Conservation (phyloP, 2,329 filamentous ascomycete genomes). For the Allantophomopsis cytisporea region DNA sequence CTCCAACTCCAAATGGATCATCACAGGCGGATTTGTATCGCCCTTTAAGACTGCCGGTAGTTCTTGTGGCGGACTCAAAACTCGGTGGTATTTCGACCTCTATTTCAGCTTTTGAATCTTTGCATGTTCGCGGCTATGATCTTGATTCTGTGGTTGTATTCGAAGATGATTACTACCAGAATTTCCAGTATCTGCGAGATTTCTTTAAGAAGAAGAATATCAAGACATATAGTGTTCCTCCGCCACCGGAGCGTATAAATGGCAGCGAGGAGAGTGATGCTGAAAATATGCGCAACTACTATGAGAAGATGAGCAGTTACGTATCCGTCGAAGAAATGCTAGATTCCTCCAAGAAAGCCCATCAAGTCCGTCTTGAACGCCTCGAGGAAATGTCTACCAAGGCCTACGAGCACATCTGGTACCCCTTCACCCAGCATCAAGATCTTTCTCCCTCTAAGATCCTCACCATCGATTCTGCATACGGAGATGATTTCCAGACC, state of each 20-base stretch:
- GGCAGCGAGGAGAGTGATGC: slow-evolving; percentile 29
- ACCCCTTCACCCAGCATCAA: slow-evolving; percentile 75
- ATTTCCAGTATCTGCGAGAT: slow-evolving; percentile 50
- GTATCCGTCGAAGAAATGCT: slow-evolving; percentile 30
- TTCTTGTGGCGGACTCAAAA: slow-evolving; percentile 62
- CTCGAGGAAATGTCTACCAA: slow-evolving; percentile 46
- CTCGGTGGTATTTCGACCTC: slow-evolving; percentile 72
- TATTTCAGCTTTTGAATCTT: slow-evolving; percentile 67
- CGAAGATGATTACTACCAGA: slow-evolving; percentile 48
- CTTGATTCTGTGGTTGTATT: slow-evolving; percentile 60
- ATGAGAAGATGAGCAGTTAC: slow-evolving; percentile 29
- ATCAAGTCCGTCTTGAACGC: slow-evolving; percentile 38
- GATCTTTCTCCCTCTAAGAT: slow-evolving; percentile 48
- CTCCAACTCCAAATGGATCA: slow-evolving; percentile 61
- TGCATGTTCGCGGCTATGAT: slow-evolving; percentile 67
- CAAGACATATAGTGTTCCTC: slow-evolving; percentile 37
- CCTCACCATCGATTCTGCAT: slow-evolving; percentile 65
- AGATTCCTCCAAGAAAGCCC: slow-evolving; percentile 33
- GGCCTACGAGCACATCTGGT: slow-evolving; percentile 62
- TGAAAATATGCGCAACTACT: slow-evolving; percentile 49
- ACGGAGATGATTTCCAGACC: slow-evolving; percentile 67
- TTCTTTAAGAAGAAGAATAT: slow-evolving; percentile 53
- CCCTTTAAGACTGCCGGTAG: slow-evolving; percentile 56
- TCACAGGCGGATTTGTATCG: slow-evolving; percentile 69
- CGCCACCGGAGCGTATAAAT: slow-evolving; percentile 36